A percentile compares a stretch with the other conserved stretches of the same genome.
These are phyloP conservation scores for Talaromyces ruber DNA, from an alignment of 495 filamentous ascomycete species.

Conservation along the genomic window DNA sequence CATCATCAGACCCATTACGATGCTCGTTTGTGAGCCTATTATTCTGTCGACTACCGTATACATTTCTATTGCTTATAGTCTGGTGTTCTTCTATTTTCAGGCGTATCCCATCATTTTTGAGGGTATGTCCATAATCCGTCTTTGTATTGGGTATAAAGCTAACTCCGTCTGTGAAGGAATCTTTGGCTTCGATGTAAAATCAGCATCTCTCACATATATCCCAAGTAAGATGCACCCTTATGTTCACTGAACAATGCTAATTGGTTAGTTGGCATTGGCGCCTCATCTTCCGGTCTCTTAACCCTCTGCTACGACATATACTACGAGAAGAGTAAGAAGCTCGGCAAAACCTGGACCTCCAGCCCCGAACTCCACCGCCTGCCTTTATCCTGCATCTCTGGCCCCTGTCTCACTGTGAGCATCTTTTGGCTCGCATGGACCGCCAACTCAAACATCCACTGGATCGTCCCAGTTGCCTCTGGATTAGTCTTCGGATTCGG, in stretches of 20 bases:
- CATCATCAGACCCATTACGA: constrained; percentile 39
- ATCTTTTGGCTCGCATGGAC: constrained; percentile 74
- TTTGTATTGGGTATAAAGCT: too few species aligned
- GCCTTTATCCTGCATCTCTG: constrained; percentile 57
- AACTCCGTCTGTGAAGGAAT: too few species aligned
- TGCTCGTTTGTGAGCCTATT: constrained; percentile 22
- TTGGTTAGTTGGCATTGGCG: constrained; percentile 9
- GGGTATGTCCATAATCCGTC: too few species aligned
- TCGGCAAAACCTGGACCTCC: constrained; percentile 28
- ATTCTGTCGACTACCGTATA: constrained; percentile 44
- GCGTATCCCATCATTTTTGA: constrained; percentile 58
- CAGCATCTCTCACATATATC: constrained; percentile 33
- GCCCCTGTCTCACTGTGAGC: constrained; percentile 49
- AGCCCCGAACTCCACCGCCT: constrained; percentile 56
- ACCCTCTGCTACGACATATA: constrained; percentile 47
- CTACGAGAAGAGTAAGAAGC: constrained; percentile 32
- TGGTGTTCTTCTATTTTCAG: constrained; percentile 66
- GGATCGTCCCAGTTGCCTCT: constrained; percentile 54
- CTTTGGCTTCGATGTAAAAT: constrained; percentile 26
- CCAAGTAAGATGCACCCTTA: constrained; percentile 19
- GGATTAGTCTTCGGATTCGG: constrained; percentile 63
- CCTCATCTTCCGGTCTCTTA: constrained; percentile 24
- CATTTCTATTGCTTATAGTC: constrained; percentile 59
- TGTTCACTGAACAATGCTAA: background rate
- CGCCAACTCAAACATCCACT: constrained; percentile 44